Evolutionary conservation across 306 rosid species (phyloP).

Genomic region (Fragaria iinumae): DNA sequence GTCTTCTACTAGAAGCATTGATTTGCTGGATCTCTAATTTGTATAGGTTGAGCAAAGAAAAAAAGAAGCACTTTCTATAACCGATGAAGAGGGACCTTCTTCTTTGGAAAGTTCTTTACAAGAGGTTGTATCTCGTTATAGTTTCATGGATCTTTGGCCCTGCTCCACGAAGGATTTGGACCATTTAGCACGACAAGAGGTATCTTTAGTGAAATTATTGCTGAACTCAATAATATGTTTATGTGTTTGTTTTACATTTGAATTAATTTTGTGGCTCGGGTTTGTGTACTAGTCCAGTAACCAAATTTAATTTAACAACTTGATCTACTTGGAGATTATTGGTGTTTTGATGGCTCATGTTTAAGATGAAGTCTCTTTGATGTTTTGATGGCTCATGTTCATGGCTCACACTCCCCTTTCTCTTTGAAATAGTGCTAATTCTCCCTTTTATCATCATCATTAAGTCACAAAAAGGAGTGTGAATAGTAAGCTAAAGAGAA

Average conservation of each 20-base stretch:
- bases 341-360: neutral
- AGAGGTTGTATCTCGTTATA: conserved; percentile 87
- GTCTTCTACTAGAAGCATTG: neutral
- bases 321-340: neutral
- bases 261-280: neutral
- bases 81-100: conserved; percentile 63
- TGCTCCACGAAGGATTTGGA: conserved; percentile 82
- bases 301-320: neutral
- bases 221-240: neutral
- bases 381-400: neutral
- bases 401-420: neutral
- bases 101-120: conserved; percentile 67
- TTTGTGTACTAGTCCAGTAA: neutral
- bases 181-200: conserved; percentile 82
- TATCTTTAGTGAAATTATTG: conserved; percentile 25
- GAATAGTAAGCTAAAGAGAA: neutral
- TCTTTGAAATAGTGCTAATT: neutral
- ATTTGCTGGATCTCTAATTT: conserved; percentile 13
- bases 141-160: conserved; percentile 96
- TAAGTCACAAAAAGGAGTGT: neutral
- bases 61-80: conserved; percentile 76
- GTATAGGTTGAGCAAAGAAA: conserved; percentile 83
- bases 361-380: neutral
- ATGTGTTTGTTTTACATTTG: neutral
- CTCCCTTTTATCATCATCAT: neutral